These are phyloP conservation scores for Prosopis cineraria DNA, from an alignment of 306 rosid genomes.

Conservation along the genomic window DNA sequence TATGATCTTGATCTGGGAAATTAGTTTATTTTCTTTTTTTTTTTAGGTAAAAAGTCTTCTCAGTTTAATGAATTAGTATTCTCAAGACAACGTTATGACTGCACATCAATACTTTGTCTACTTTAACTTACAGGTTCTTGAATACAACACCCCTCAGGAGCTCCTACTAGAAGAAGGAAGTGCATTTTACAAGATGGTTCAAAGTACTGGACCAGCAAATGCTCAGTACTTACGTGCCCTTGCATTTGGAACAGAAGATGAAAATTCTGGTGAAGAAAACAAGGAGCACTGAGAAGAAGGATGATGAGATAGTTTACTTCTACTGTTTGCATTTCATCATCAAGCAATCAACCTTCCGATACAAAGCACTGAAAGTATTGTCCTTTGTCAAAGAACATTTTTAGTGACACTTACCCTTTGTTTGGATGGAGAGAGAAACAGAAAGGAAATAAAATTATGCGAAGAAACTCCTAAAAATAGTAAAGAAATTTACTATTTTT, in stretches of 20 bases:
- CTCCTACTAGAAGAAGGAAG: slow-evolving; percentile 62
- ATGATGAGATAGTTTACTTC: slow-evolving; percentile 46
- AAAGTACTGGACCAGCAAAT: slow-evolving; percentile 83
- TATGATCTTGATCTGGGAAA: neutral
- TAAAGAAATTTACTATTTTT: too few relatives aligned
- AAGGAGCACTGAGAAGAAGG: slow-evolving; percentile 19
- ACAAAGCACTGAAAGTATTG: neutral
- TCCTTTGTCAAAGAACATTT: neutral
- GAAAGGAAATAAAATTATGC: too few relatives aligned
- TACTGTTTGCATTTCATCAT: neutral
- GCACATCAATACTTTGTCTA: slow-evolving; percentile 3
- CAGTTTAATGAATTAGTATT: neutral
- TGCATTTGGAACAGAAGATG: slow-evolving; percentile 47
- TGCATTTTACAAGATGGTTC: slow-evolving; percentile 79
- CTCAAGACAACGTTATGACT: slow-evolving; percentile 9
- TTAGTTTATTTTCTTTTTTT: neutral
- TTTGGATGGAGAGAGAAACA: too few relatives aligned
- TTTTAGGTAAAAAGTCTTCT: neutral
- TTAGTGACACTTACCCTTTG: too few relatives aligned
- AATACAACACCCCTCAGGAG: slow-evolving; percentile 61
- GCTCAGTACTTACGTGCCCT: slow-evolving; percentile 68
- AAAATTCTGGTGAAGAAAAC: slow-evolving; percentile 32
- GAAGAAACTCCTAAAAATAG: too few relatives aligned
- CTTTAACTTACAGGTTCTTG: slow-evolving; percentile 56
- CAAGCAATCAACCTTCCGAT: neutral